Conservation (phyloP, 2,329 filamentous ascomycete species). For the Claviceps purpurea region DNA sequence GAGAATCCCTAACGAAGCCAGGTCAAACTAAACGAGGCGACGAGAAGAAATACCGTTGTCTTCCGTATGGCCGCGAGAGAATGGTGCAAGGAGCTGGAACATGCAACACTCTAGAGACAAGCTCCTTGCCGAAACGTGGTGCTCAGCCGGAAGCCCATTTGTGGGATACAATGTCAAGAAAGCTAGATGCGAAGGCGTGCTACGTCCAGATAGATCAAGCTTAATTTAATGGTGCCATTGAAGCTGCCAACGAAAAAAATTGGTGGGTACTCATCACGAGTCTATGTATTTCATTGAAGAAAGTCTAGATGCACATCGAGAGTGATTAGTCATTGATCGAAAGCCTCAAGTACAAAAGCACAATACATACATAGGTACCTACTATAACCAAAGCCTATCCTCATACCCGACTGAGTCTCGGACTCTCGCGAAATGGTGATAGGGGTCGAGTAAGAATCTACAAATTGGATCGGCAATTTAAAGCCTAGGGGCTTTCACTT, state of each 20-base stretch:
- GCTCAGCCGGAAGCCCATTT: constrained; percentile 23
- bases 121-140: constrained; percentile 15
- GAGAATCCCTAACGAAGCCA: constrained; percentile 3
- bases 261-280: background rate
- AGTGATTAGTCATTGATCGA: too few species aligned
- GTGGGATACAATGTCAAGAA: constrained; percentile 17
- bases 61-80: constrained; percentile 10
- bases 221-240: constrained; percentile 26
- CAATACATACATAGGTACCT: too few species aligned
- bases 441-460: too few species aligned
- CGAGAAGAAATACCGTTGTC: constrained; percentile 16
- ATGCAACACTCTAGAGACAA: constrained; percentile 25
- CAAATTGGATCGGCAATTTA: too few species aligned
- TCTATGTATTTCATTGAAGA: background rate
- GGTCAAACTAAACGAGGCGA: constrained; percentile 12
- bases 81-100: constrained; percentile 10
- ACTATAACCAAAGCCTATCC: too few species aligned
- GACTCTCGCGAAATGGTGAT: too few species aligned
- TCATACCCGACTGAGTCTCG: too few species aligned
- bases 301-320: too few species aligned
- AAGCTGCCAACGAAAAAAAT: constrained; percentile 5
- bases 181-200: constrained; percentile 22
- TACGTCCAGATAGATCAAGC: constrained; percentile 24
- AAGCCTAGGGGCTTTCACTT: too few species aligned
- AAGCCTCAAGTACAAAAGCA: too few species aligned